Evolutionary conservation across 768 basidiomycete genomes (phyloP).

Genomic region (Rhodosporidiobolus sp.): DNA sequence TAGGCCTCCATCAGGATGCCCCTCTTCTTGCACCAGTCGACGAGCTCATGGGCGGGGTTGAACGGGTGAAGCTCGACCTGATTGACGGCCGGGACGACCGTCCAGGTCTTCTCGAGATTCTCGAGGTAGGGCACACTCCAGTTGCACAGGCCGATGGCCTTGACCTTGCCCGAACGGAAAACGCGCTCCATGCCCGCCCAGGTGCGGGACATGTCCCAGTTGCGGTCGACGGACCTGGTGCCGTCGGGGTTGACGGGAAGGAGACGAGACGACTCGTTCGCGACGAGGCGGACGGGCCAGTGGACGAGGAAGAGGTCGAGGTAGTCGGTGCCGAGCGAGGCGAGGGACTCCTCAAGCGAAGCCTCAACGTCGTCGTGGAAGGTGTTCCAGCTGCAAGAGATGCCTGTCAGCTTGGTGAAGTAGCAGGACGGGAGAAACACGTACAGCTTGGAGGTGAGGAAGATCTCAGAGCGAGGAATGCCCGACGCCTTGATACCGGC

Average conservation of each 20-base stretch:
- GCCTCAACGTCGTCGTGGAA: slow-evolving; percentile 60
- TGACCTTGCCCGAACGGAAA: slow-evolving; percentile 61
- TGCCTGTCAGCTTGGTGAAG: background rate
- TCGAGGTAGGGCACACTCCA: slow-evolving; percentile 64
- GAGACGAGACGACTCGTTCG: slow-evolving; percentile 44
- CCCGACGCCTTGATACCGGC: slow-evolving; percentile 72
- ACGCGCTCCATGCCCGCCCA: slow-evolving; percentile 55
- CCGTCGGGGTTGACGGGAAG: slow-evolving; percentile 24
- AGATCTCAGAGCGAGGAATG: slow-evolving; percentile 68
- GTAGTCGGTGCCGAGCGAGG: slow-evolving; percentile 66
- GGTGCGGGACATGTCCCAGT: slow-evolving; percentile 70
- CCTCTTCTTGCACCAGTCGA: slow-evolving; percentile 57
- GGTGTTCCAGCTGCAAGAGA: slow-evolving; percentile 43
- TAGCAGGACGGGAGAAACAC: background rate
- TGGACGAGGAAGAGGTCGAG: slow-evolving; percentile 77
- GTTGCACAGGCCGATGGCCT: slow-evolving; percentile 62
- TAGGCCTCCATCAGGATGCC: slow-evolving; percentile 73
- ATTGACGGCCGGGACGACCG: slow-evolving; percentile 63
- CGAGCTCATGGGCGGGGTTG: slow-evolving; percentile 60
- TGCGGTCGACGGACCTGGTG: slow-evolving; percentile 50
- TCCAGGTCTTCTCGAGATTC: slow-evolving; percentile 58
- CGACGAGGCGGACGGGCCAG: slow-evolving; percentile 73
- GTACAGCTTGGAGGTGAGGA: slow-evolving; percentile 60
- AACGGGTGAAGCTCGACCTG: slow-evolving; percentile 69
- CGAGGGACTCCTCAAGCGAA: slow-evolving; percentile 64